Base-by-base conservation (phyloP, 257 asterid genomes). In the Marsdenia floribunda region DNA sequence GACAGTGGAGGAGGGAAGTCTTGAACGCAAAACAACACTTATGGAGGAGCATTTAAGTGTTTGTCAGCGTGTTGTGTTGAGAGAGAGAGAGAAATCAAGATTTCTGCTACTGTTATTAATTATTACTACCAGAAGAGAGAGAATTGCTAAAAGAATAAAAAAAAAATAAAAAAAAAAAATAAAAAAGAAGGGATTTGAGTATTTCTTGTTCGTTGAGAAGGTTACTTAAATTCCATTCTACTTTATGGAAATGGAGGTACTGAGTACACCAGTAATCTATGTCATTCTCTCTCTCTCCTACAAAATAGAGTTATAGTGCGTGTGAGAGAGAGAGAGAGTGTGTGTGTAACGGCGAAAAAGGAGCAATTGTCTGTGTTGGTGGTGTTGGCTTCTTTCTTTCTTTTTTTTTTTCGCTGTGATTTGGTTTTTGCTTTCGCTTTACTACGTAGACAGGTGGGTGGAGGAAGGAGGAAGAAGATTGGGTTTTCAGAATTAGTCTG, bases 21-120 rank as follows among this genome's bases (percentile, higher is more conserved):
- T 69, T 21, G 59, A 37, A 22, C 26, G 73, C 14, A 29, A 16
- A 54, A 35, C 22, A n/a, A 58, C 60, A 44, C 40, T 69, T 24
- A 66, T 38, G 71, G 52, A 66, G 71, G 52, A 66, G 52, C 71
- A 38, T 66, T 66, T 38, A 66, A 66, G 71, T 38, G 71, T 66
- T 40, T 66, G 71, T 66, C 71, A 66, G 71, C 50, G 29, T 38
- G 71, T 66, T 66, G 64, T 29, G 33, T 29, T 29, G 33, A 29
- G 33, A 29, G 33, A 29, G 33, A 16, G 71, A 66, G 12, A 38
- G 29, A 38, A 37, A 55, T 21, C 61, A 55, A 38, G 16, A 8
- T 35, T 42, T 38, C 68, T 29, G 38, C 59, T 69, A 69, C 22
- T 47, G 58, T 22, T 47, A 69, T 47, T 44, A 29, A 69, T 68